Base-by-base conservation (phyloP, 345 rosid species). In the Eutrema yunnanense region DNA sequence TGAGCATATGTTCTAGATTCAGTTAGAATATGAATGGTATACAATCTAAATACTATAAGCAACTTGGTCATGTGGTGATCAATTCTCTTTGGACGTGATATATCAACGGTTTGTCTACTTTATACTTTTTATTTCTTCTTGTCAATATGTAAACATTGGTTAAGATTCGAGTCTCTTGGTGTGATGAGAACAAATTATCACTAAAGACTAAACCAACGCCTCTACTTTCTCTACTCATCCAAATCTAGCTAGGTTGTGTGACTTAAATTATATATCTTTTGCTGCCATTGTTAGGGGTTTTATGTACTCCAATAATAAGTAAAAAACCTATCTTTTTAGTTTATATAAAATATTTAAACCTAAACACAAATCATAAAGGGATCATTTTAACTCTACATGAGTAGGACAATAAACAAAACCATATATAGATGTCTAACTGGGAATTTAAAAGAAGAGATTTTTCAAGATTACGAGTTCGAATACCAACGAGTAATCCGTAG, bases 61-160 rank as follows among this genome's bases (percentile, higher is more conserved):
- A 9, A 48, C 11, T 8, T 34, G 53, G 64, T 46, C 7, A 27
- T 48, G 41, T 48, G 73, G 65, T 71, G 61, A 71, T 32, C 58
- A 27, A 16, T 29, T 58, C 58, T 69, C 55, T 33, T 56, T 69
- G 65, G 65, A 36, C 37, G 57, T 46, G 73, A 69, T 48, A 60
- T 48, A 59, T 29, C 67, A 38, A 71, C 67, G 67, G 74, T 59
- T 71, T 49, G 74, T 71, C 22, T 48, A 59, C 58, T 37, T 70
- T 27, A 49, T 59, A 0, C 9, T 59, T 27, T 29, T 37, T 29
- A 5, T 30, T 26, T 14, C 6, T 27, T 43, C 42, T 69, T 59
- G 5, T 60, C 30, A 38, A 49, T 59, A 48, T 48, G 32, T 32
- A 70, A 38, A 48, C 8, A 69, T 26, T 43, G n/a, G 6, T 41